Percentiles rank a stretch among this genome's conserved stretches.
phyloP scores from a whole-genome alignment of 176 grass and related monocot species.

The Saccharum officinarum region DNA sequence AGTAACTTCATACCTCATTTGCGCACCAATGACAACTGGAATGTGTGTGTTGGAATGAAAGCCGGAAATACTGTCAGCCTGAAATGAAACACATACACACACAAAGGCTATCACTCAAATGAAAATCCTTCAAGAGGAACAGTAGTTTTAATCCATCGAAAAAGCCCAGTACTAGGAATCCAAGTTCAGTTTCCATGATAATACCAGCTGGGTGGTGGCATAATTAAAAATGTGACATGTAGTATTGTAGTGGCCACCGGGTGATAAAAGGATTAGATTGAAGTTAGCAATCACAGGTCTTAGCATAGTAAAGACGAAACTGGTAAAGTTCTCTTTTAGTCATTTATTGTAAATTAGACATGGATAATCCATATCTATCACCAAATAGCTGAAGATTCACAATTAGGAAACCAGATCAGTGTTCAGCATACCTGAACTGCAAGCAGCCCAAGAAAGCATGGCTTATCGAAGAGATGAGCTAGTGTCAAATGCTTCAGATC shows the following conservation, averaged over 20 bases:
- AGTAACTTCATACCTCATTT: slow-evolving; percentile 95
- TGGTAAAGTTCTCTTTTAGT: neutral
- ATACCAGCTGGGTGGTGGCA: neutral
- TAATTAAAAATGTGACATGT: neutral
- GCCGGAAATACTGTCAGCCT: slow-evolving; percentile 83
- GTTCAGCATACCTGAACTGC: slow-evolving; percentile 68
- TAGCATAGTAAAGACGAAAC: neutral
- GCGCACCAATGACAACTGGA: slow-evolving; percentile 79
- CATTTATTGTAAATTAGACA: neutral
- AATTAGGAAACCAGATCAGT: slow-evolving; percentile 1
- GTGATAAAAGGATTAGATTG: neutral
- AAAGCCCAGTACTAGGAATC: neutral
- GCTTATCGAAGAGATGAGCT: slow-evolving; percentile 97
- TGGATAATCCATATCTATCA: neutral
- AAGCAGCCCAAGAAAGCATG: slow-evolving; percentile 95
- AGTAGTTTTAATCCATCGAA: neutral
- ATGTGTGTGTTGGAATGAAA: slow-evolving; percentile 98
- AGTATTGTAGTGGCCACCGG: neutral
- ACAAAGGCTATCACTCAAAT: neutral
- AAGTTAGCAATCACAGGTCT: neutral
- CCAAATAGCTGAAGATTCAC: neutral
- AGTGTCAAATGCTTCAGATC: slow-evolving; percentile 83
- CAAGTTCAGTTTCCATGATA: neutral
- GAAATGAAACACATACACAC: slow-evolving; percentile 7
- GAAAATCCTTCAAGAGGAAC: slow-evolving; percentile 1